Evolutionary conservation across 192 early-diverging fungal genomes (phyloP).

Genomic region (Coemansia erecta): DNA sequence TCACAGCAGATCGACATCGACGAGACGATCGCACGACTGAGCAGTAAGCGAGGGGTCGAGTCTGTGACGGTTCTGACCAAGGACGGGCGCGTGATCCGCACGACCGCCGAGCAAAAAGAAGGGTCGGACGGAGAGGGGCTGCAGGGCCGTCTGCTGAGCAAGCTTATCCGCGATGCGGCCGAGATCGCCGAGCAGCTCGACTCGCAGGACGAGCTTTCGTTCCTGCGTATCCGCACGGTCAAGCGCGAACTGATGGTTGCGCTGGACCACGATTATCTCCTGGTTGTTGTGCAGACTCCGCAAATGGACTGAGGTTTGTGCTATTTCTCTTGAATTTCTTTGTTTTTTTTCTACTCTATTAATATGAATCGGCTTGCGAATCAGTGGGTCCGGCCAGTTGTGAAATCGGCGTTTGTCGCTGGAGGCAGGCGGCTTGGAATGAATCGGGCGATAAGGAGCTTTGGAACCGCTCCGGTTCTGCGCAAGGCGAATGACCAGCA

Average conservation of each 20-base stretch:
- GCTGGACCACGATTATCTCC: conserved; percentile 58
- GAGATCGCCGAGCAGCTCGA: conserved; percentile 80
- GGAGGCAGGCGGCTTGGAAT: no score
- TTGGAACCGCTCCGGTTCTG: neutral
- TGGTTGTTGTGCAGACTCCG: conserved; percentile 47
- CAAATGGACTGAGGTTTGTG: conserved; percentile 24
- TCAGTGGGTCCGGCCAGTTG: neutral
- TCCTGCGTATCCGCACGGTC: conserved; percentile 88
- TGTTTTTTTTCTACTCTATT: conserved; percentile 1
- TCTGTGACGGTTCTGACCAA: conserved; percentile 88
- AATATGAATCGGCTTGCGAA: conserved; percentile 9
- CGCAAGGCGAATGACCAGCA: neutral
- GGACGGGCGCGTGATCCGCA: conserved; percentile 86
- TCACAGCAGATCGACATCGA: conserved; percentile 68
- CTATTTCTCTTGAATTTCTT: neutral
- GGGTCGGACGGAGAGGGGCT: conserved; percentile 18
- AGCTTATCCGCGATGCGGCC: conserved; percentile 73
- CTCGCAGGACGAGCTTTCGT: conserved; percentile 91
- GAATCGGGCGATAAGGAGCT: no score
- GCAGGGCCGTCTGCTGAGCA: conserved; percentile 81
- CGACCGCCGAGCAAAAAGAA: conserved; percentile 77
- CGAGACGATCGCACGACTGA: conserved; percentile 89
- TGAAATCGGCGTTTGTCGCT: neutral
- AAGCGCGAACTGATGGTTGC: conserved; percentile 97
- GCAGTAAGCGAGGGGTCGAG: conserved; percentile 67